Percentiles rank a stretch among this genome's conserved stretches.
These are phyloP conservation scores for Lineolata rhizophorae DNA, from an alignment of 495 filamentous ascomycete species.

Conservation along the genomic window DNA sequence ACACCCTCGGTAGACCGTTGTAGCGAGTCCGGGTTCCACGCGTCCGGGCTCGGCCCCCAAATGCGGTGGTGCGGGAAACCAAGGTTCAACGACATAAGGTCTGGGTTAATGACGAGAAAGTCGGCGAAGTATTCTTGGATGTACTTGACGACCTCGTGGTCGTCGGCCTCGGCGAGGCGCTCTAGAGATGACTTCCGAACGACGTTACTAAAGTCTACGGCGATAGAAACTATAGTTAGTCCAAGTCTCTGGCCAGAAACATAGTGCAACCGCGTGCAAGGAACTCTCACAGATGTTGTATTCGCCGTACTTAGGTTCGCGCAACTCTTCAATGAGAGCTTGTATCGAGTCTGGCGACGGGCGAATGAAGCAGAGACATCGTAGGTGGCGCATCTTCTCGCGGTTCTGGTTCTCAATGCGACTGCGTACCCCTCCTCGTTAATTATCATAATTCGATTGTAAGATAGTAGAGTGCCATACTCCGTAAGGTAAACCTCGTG, in stretches of 20 bases:
- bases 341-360: conserved; percentile 83
- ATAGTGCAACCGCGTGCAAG: too few species aligned
- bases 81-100: conserved; percentile 68
- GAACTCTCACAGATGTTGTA: conserved; percentile 53
- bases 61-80: conserved; percentile 52
- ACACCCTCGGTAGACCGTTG: conserved; percentile 69
- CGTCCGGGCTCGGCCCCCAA: conserved; percentile 54
- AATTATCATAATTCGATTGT: conserved; percentile 7
- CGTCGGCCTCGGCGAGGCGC: conserved; percentile 88
- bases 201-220: conserved; percentile 71
- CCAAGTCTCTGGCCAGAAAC: too few species aligned
- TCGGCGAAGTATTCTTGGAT: conserved; percentile 94
- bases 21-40: conserved; percentile 75
- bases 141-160: conserved; percentile 80
- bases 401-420: conserved; percentile 75
- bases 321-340: conserved; percentile 80
- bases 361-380: conserved; percentile 80
- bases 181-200: conserved; percentile 93
- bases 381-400: conserved; percentile 94
- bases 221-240: too few species aligned
- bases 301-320: conserved; percentile 94
- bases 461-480: conserved; percentile 11
- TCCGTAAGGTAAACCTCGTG: conserved; percentile 97
- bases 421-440: conserved; percentile 18
- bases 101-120: conserved; percentile 84